phyloP scores from a whole-genome alignment of 306 rosid species.

The Luffa acutangula region DNA sequence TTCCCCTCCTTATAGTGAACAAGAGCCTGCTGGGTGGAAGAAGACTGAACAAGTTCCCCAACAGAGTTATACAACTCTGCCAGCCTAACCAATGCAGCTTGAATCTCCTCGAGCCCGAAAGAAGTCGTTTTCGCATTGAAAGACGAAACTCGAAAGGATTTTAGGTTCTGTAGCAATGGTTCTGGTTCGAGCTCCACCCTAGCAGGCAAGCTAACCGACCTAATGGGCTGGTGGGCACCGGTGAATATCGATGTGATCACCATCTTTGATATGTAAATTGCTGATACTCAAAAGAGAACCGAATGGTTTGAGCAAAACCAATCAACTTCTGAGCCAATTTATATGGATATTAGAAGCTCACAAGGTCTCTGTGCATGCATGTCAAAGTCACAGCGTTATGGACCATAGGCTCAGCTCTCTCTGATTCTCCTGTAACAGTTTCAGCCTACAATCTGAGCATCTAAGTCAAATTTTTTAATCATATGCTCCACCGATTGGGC shows the following conservation, averaged over 20 bases:
- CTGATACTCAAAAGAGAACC: neutral
- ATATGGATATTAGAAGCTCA: neutral
- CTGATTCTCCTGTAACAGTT: constrained; percentile 20
- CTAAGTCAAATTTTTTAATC: constrained; percentile 7
- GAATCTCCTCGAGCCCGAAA: constrained; percentile 31
- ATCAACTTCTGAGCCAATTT: neutral
- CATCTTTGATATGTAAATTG: constrained; percentile 8
- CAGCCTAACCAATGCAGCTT: constrained; percentile 35
- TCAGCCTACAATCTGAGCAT: constrained; percentile 13
- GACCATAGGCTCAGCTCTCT: neutral
- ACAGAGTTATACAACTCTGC: constrained; percentile 44
- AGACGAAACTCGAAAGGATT: constrained; percentile 15
- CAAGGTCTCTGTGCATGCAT: constrained; percentile 1
- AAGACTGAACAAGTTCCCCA: constrained; percentile 46
- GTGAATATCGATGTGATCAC: constrained; percentile 3
- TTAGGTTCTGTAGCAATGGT: constrained; percentile 35
- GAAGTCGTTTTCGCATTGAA: constrained; percentile 10
- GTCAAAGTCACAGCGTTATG: neutral
- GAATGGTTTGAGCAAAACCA: constrained; percentile 3
- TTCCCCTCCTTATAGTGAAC: constrained; percentile 23
- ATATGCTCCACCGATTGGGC: constrained; percentile 1
- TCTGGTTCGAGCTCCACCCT: constrained; percentile 45
- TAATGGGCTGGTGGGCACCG: constrained; percentile 33
- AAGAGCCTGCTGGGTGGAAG: constrained; percentile 43
- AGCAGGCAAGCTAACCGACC: constrained; percentile 73